phyloP scores from a whole-genome alignment of 1,284 basidiomycete species.

The Pulchroboletus neoregius region DNA sequence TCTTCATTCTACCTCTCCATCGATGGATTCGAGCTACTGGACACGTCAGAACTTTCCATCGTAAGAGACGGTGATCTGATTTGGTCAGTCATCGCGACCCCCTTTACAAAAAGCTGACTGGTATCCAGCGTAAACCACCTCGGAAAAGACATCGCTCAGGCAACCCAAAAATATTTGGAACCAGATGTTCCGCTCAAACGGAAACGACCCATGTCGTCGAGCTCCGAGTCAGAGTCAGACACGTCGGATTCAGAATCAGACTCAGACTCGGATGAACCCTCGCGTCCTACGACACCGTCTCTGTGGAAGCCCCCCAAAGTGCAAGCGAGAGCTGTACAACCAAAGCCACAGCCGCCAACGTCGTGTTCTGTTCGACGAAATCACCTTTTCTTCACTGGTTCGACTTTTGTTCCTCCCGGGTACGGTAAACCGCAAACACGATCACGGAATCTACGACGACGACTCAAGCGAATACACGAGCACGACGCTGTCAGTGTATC shows the following conservation, averaged over 20 bases:
- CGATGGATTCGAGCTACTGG: slow-evolving; percentile 45
- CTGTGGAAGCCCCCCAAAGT: background rate
- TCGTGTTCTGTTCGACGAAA: background rate
- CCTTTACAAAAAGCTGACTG: background rate
- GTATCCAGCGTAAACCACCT: slow-evolving; percentile 8
- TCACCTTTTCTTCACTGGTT: background rate
- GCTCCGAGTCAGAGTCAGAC: slow-evolving; percentile 19
- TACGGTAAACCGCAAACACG: slow-evolving; percentile 64
- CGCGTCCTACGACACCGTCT: background rate
- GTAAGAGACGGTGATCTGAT: slow-evolving; percentile 45
- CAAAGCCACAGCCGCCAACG: background rate
- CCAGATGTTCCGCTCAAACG: slow-evolving; percentile 20
- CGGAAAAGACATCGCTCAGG: background rate
- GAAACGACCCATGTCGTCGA: slow-evolving; percentile 23
- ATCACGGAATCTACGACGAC: slow-evolving; percentile 62
- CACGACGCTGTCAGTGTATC: slow-evolving; percentile 16
- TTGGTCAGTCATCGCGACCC: slow-evolving; percentile 28
- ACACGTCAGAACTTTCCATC: slow-evolving; percentile 37
- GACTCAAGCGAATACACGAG: slow-evolving; percentile 43
- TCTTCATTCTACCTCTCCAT: slow-evolving; percentile 31
- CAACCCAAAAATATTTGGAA: background rate
- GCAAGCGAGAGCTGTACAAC: background rate
- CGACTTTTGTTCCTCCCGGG: slow-evolving; percentile 51
- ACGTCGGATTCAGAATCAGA: slow-evolving; percentile 28
- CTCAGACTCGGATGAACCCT: slow-evolving; percentile 13